A percentile compares a stretch with the other conserved stretches of the same genome.
Conservation (phyloP, 495 filamentous ascomycete genomes). For the Trichoderma gamsii region DNA sequence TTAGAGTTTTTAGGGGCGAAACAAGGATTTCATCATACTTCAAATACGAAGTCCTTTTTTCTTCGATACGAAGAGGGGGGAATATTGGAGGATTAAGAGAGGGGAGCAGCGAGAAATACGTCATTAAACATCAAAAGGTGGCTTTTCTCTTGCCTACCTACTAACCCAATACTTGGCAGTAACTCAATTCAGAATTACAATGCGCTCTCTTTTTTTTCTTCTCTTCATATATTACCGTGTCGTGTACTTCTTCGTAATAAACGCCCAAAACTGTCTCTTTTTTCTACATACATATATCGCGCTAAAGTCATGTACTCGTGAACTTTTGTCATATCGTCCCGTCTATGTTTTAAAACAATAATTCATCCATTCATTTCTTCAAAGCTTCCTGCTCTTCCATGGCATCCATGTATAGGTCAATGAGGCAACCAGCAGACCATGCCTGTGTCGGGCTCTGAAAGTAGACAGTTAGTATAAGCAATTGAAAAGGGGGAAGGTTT, state of each 20-base stretch:
- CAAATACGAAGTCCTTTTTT: not conserved
- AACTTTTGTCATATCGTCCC: not conserved
- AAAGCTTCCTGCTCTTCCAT: constrained; percentile 36
- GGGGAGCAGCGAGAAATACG: too few species aligned
- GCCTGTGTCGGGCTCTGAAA: constrained; percentile 80
- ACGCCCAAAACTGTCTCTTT: not conserved
- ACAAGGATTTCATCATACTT: too few species aligned
- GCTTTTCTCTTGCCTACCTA: too few species aligned
- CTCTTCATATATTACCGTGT: not conserved
- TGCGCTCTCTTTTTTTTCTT: not conserved
- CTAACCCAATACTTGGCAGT: not conserved
- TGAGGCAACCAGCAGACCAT: constrained; percentile 88
- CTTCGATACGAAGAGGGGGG: not conserved
- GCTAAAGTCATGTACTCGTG: not conserved
- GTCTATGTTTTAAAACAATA: not conserved
- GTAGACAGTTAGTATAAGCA: constrained; percentile 17
- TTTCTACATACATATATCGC: not conserved
- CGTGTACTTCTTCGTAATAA: not conserved
- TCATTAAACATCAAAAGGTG: too few species aligned
- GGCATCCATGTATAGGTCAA: constrained; percentile 93
- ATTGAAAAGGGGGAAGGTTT: constrained; percentile 9
- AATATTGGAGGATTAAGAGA: too few species aligned
- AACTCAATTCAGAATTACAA: not conserved
- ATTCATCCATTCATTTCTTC: not conserved
- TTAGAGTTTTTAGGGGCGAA: not conserved